Evolutionary conservation across 208 protist genomes (phyloP), one percentile per base, ranked within the genome.

Genomic region (Wallacemonas rigidus): DNA sequence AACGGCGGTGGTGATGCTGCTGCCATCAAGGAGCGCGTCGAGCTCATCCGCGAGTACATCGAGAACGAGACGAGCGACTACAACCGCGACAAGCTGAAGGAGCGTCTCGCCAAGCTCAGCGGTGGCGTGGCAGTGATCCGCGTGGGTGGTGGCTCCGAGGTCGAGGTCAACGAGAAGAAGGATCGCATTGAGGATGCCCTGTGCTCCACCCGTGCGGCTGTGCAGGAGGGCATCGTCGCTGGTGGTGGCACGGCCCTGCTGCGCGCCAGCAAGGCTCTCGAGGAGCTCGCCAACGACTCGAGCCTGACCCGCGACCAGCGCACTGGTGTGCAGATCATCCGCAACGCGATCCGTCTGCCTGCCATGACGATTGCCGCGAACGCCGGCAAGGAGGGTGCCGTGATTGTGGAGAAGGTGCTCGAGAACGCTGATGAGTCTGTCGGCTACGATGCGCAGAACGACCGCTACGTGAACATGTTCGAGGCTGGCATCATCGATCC

Each of bases 81-180:
- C 81, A 98, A 99, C 77, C 87, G 90, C 50, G 98, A 99, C 76
- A 99, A 99, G 87, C 81, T 99, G 8, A 82, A 99, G 83, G 97
- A 99, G 87, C 95, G 99, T 67, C 90, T 99, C 40, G 98, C 98
- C 62, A 99, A 99, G 82, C 93, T 99, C 39, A 86, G 82, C 43
- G 98, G 98, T 69, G 98, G 99, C 69, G 97, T 99, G 48, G 98
- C 97, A 39, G 93, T 99, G 43, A 95, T 99, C 83, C 97, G 97
- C 72, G 95, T 99, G 61, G 99, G 99, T 51, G 99, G 99, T 64
- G 92, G 88, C 39, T 98, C 93, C 12, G 99, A 99, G 83, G 97
- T 99, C 26, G 99, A 99, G 90, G 99, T 99, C n/a, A 90, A 88
- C 78, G 99, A 99, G 92, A 99, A 98, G 92, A 99, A 99, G 89